Conservation (phyloP, 2,329 filamentous ascomycete species). For the Cryphonectria naterciae region DNA sequence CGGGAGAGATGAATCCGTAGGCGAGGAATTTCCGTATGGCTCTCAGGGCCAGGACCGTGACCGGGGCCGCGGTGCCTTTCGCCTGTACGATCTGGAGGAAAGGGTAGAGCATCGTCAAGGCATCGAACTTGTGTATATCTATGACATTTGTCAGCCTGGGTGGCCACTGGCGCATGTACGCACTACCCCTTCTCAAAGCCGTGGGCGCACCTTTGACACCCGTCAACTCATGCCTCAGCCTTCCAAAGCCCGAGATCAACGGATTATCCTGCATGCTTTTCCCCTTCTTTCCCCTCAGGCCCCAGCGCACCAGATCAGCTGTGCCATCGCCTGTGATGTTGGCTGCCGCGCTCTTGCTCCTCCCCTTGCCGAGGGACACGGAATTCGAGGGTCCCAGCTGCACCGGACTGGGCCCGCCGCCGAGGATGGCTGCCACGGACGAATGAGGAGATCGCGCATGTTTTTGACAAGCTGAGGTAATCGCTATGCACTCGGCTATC, state of each 20-base stretch:
- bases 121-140: slow-evolving; percentile 90
- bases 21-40: slow-evolving; percentile 96
- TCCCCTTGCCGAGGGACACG: slow-evolving; percentile 43
- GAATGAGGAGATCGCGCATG: slow-evolving; percentile 95
- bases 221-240: slow-evolving; percentile 84
- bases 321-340: slow-evolving; percentile 45
- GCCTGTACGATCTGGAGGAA: slow-evolving; percentile 97
- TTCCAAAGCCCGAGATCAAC: slow-evolving; percentile 91
- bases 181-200: not conserved
- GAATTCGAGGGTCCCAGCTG: slow-evolving; percentile 55
- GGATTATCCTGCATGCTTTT: slow-evolving; percentile 98
- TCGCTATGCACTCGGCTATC: slow-evolving; percentile 97
- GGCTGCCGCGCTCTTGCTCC: slow-evolving; percentile 46
- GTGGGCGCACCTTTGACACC: slow-evolving; percentile 70
- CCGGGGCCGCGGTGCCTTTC: slow-evolving; percentile 92
- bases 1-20: slow-evolving; percentile 84
- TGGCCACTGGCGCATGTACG: not conserved
- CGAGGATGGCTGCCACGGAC: slow-evolving; percentile 92
- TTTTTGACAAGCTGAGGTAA: slow-evolving; percentile 98
- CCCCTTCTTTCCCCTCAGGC: slow-evolving; percentile 89
- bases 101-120: slow-evolving; percentile 84
- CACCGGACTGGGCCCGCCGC: slow-evolving; percentile 68
- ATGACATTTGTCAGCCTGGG: slow-evolving; percentile 35
- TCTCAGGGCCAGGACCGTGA: slow-evolving; percentile 91
- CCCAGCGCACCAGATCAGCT: slow-evolving; percentile 74